Evolutionary conservation across 495 filamentous ascomycete genomes (phyloP).

Genomic region (Pyronema omphalodes): DNA sequence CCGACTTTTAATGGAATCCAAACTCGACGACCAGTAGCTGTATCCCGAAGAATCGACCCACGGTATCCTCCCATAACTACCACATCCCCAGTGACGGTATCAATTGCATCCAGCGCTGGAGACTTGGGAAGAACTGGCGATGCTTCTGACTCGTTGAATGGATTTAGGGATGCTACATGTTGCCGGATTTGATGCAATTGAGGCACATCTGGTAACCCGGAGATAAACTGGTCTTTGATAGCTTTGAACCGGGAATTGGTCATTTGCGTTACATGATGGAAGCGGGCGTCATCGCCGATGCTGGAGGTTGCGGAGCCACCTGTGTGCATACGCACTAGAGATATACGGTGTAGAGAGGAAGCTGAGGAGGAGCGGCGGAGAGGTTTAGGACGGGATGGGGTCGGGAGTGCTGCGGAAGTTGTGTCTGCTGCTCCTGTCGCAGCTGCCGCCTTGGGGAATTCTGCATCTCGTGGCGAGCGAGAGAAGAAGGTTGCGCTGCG

Average conservation of each 20-base stretch:
- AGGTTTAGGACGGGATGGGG: background rate
- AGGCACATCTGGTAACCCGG: slow-evolving; percentile 52
- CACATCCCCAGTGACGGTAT: slow-evolving; percentile 60
- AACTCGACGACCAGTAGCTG: slow-evolving; percentile 58
- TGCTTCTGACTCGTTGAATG: slow-evolving; percentile 27
- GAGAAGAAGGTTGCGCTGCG: background rate
- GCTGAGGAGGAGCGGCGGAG: slow-evolving; percentile 5
- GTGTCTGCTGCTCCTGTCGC: no score
- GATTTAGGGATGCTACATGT: slow-evolving; percentile 28
- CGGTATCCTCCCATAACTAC: slow-evolving; percentile 83
- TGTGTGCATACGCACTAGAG: background rate
- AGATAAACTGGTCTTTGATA: slow-evolving; percentile 60
- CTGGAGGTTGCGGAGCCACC: slow-evolving; percentile 51
- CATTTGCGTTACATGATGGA: slow-evolving; percentile 56
- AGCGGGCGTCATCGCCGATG: slow-evolving; percentile 70
- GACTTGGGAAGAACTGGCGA: slow-evolving; percentile 8
- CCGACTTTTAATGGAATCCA: slow-evolving; percentile 95
- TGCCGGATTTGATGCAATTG: slow-evolving; percentile 47
- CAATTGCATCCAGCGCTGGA: slow-evolving; percentile 33
- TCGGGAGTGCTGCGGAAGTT: no score
- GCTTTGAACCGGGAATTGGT: slow-evolving; percentile 81
- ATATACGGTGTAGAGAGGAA: slow-evolving; percentile 1
- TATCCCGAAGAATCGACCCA: slow-evolving; percentile 75
- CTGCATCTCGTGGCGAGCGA: no score
- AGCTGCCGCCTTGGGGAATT: no score